Percentiles rank a stretch among this genome's conserved stretches.
Evolutionary conservation across 1,139 yeast species (phyloP).

Genomic region (Zygosaccharomyces pseudobailii): DNA sequence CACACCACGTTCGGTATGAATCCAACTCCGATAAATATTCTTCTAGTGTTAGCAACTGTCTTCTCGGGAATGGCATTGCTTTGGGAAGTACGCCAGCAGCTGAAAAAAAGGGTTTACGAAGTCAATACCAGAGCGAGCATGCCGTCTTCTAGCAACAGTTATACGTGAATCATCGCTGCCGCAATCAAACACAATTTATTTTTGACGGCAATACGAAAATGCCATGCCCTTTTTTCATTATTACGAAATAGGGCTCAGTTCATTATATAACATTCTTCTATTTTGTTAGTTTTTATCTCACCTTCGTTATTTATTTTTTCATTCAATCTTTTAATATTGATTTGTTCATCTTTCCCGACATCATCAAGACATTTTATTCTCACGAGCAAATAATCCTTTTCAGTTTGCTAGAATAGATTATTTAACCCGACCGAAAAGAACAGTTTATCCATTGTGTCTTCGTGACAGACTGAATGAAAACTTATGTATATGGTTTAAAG

Average conservation of each 20-base stretch:
- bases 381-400: too few relatives aligned
- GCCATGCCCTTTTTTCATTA: too few relatives aligned
- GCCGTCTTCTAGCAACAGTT: not conserved
- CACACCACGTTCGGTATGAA: conserved; percentile 63
- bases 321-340: too few relatives aligned
- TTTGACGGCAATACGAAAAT: not conserved
- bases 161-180: not conserved
- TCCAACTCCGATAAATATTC: conserved; percentile 69
- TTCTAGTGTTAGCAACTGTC: conserved; percentile 39
- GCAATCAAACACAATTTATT: not conserved
- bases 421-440: too few relatives aligned
- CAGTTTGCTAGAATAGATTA: too few relatives aligned
- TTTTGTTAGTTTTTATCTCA: not conserved
- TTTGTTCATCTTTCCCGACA: too few relatives aligned
- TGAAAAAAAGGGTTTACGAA: conserved; percentile 2
- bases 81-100: conserved; percentile 3
- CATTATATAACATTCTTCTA: not conserved
- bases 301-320: not conserved
- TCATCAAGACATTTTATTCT: too few relatives aligned
- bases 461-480: too few relatives aligned
- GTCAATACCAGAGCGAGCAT: not conserved
- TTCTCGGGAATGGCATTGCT: conserved; percentile 5
- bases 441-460: too few relatives aligned
- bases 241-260: not conserved
- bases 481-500: too few relatives aligned